phyloP scores from a whole-genome alignment of 1,139 yeast species.

The Magnusiomyces magnusii region DNA sequence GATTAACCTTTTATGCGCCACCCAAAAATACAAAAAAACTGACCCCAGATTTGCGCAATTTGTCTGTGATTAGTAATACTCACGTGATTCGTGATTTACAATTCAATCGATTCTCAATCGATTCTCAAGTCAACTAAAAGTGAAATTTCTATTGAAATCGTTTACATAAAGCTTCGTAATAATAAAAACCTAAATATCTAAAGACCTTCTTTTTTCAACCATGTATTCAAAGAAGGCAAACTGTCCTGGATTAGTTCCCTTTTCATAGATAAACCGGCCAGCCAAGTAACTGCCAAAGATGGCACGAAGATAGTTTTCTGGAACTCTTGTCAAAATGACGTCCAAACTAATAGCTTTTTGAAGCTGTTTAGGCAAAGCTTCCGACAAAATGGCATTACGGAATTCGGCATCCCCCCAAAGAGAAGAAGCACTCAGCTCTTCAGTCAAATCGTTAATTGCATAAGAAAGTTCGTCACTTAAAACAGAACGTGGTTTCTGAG shows the following conservation, averaged over 20 bases:
- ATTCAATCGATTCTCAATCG: too few relatives aligned
- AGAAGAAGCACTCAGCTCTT: constrained; percentile 74
- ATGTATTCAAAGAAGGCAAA: constrained; percentile 75
- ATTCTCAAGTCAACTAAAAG: too few relatives aligned
- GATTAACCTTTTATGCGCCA: too few relatives aligned
- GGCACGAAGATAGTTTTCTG: constrained; percentile 80
- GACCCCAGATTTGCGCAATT: too few relatives aligned
- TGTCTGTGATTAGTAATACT: too few relatives aligned
- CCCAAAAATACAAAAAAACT: too few relatives aligned
- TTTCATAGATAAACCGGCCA: constrained; percentile 78
- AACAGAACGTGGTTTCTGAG: constrained; percentile 66
- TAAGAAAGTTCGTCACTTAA: constrained; percentile 79
- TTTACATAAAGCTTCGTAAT: too few relatives aligned
- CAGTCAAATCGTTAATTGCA: constrained; percentile 83
- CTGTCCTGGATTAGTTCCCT: constrained; percentile 77
- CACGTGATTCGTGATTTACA: too few relatives aligned
- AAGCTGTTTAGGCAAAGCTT: constrained; percentile 73
- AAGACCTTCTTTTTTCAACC: constrained; percentile 26
- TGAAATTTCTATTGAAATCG: too few relatives aligned
- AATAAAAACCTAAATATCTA: background rate
- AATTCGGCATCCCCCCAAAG: constrained; percentile 80
- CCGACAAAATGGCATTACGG: constrained; percentile 65
- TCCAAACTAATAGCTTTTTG: constrained; percentile 70
- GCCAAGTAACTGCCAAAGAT: constrained; percentile 88
- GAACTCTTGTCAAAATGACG: constrained; percentile 65